A percentile compares a stretch with the other conserved stretches of the same genome.
phyloP scores from a whole-genome alignment of 2,329 filamentous ascomycete species.

The Xylariaceae sp. region DNA sequence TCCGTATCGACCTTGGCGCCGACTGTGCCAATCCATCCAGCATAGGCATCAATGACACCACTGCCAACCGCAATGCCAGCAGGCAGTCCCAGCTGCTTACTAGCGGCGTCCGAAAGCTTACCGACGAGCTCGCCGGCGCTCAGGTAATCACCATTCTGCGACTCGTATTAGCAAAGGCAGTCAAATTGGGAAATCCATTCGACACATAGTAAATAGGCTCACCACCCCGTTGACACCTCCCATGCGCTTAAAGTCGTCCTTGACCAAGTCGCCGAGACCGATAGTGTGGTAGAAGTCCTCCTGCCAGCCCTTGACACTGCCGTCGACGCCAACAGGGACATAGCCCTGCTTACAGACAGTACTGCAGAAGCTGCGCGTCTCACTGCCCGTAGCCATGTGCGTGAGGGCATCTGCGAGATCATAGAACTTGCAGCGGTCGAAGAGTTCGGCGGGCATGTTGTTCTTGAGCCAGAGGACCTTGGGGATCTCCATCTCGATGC shows the following conservation, averaged over 20 bases:
- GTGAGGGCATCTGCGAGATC: conserved; percentile 90
- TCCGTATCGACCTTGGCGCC: conserved; percentile 84
- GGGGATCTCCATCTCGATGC: conserved; percentile 98
- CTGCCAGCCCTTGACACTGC: conserved; percentile 97
- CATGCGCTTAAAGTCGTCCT: conserved; percentile 88
- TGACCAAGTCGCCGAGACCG: conserved; percentile 74
- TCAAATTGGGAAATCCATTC: not conserved
- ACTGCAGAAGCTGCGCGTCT: conserved; percentile 90
- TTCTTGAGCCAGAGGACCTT: conserved; percentile 99
- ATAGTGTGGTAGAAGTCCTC: conserved; percentile 86
- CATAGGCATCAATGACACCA: conserved; percentile 96
- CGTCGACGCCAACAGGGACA: conserved; percentile 93
- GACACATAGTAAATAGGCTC: conserved; percentile 44
- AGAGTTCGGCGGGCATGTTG: conserved; percentile 88
- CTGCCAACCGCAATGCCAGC: conserved; percentile 88
- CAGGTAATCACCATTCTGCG: conserved; percentile 81
- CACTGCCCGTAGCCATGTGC: conserved; percentile 86
- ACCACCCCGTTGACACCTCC: conserved; percentile 94
- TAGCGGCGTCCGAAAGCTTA: conserved; percentile 75
- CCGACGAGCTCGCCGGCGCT: conserved; percentile 91
- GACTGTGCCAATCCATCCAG: conserved; percentile 98
- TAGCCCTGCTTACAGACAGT: conserved; percentile 97
- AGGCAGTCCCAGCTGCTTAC: conserved; percentile 74
- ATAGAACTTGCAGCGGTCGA: conserved; percentile 93
- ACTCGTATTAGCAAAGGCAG: conserved; percentile 36